These are phyloP conservation scores for Cicer arietinum DNA, from an alignment of 306 rosid species.

Conservation along the genomic window DNA sequence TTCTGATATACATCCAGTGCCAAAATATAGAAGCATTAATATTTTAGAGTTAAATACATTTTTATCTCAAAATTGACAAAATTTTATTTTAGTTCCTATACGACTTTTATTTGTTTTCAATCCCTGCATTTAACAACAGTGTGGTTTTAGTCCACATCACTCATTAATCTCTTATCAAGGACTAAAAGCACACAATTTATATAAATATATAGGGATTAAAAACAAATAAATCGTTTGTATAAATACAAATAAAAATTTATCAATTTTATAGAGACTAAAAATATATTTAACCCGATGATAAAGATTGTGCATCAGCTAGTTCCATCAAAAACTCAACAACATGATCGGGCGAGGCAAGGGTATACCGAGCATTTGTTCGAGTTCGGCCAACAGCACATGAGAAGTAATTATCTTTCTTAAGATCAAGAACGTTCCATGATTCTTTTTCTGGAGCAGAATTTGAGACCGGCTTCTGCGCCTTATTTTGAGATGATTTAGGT, in stretches of 20 bases:
- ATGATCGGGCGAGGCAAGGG: conserved; percentile 69
- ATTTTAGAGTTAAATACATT: too few species aligned
- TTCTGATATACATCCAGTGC: conserved; percentile 9
- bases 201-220: neutral
- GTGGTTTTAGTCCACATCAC: neutral
- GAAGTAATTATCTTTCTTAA: conserved; percentile 88
- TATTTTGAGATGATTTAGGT: conserved; percentile 59
- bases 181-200: neutral
- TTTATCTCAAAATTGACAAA: too few species aligned
- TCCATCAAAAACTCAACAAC: conserved; percentile 74
- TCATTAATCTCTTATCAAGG: neutral
- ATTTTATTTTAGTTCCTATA: neutral
- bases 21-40: neutral
- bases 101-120: neutral
- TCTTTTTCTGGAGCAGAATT: conserved; percentile 67
- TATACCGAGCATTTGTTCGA: conserved; percentile 78
- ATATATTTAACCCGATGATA: neutral
- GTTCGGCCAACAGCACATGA: conserved; percentile 89
- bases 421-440: conserved; percentile 95
- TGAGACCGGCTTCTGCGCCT: conserved; percentile 46
- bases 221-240: neutral
- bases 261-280: neutral
- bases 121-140: neutral
- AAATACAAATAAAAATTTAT: neutral
- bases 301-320: neutral